Evolutionary conservation across 1,139 yeast species (phyloP), one percentile per base, ranked within the genome.

Genomic region (Magnusiomyces sp.): DNA sequence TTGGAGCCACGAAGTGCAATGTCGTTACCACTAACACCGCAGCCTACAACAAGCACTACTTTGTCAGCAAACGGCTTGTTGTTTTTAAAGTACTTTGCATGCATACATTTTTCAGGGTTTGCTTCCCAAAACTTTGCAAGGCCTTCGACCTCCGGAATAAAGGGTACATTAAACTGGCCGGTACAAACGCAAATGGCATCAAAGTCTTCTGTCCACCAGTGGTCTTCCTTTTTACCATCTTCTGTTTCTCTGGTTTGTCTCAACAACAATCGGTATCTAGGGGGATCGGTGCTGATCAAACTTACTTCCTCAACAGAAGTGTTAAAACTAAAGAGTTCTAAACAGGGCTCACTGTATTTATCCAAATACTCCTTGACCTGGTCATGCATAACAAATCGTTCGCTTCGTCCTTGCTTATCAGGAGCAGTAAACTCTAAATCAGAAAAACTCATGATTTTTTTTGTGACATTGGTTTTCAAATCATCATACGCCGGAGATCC

Each of bases 381-480:
- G 2, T 65, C 61, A 54, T 76, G 71, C 47, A 68, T 69, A 6
- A 82, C 80, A 55, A 76, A 79, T 34, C 74, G 53, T 59, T 80
- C 68, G n/a, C n/a, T n/a, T n/a, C n/a, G n/a, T n/a, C n/a, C n/a
- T n/a, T n/a, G n/a, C 43, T 69, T 56, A 50, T 66, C 31, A 10
- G 41, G 56, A 19, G 61, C 50, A 55, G 74, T 70, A 55, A 72
- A 78, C n/a, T 76, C 76, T 43, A 60, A 63, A 42, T 70, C 69
- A 17, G 72, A 69, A 57, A 74, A 78, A 39, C 76, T 76, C 82
- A 79, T 79, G 43, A 77, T 61, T 33, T 66, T 70, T 48, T 70
- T 71, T 23, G 80, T 81, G 37, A 79, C 80, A 58, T 79, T 79
- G 5, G 83, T 77, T 57, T 78, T 83, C 49, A 79, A 64, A 46